Evolutionary conservation across 2,329 filamentous ascomycete genomes (phyloP).

Genomic region (Neoascochyta sp.): DNA sequence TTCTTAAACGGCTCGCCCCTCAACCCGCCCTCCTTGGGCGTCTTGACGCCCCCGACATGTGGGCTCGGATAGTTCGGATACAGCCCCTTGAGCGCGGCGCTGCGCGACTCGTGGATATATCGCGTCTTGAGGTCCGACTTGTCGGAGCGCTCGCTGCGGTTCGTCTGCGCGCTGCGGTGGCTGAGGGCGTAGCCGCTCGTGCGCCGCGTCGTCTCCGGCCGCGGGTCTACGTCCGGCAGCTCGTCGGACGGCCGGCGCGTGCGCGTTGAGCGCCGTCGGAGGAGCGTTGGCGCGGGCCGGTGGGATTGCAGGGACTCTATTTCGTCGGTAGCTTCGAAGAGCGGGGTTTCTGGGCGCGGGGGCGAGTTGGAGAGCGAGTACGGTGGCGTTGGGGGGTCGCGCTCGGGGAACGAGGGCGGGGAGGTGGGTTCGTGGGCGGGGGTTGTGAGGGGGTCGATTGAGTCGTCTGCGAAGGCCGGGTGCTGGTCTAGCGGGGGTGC

Average conservation of each 20-base stretch:
- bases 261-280: constrained; percentile 29
- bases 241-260: constrained; percentile 27
- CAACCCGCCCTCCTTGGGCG: no score
- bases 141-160: constrained; percentile 15
- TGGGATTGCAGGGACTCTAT: constrained; percentile 32
- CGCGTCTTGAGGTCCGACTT: constrained; percentile 24
- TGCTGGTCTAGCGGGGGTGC: no score
- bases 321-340: constrained; percentile 36
- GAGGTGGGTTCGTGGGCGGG: constrained; percentile 1
- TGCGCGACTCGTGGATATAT: constrained; percentile 35
- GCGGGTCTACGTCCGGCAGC: constrained; percentile 16
- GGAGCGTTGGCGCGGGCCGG: constrained; percentile 21
- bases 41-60: no score
- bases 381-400: constrained; percentile 23
- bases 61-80: constrained; percentile 36
- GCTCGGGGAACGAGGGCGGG: constrained; percentile 6
- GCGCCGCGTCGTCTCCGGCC: constrained; percentile 19
- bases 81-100: constrained; percentile 38
- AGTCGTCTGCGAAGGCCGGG: no score
- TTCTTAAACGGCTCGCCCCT: no score
- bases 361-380: constrained; percentile 25
- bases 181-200: constrained; percentile 31
- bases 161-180: constrained; percentile 17
- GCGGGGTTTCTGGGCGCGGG: constrained; percentile 26
- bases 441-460: neutral